Conservation (phyloP, 2,329 filamentous ascomycete species). For the Blastomyces emzantsi region DNA sequence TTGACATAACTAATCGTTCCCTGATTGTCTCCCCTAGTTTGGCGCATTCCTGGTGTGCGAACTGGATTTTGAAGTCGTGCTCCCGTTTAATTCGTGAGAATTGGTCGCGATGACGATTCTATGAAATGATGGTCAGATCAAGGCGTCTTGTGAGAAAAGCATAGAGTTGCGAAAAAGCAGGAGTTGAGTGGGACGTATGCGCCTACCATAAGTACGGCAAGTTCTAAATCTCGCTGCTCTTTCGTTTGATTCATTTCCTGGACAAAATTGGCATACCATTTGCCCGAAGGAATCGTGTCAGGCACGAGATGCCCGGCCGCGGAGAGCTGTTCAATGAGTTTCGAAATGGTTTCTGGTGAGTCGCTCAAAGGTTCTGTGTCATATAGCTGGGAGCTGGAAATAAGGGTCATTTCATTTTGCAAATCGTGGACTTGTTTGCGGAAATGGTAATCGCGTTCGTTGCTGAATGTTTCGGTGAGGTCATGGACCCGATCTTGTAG, state of each 20-base stretch:
- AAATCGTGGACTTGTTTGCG: slow-evolving; percentile 82
- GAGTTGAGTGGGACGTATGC: not conserved
- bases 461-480: slow-evolving; percentile 67
- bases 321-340: slow-evolving; percentile 50
- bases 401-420: slow-evolving; percentile 81
- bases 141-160: not conserved
- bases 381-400: slow-evolving; percentile 78
- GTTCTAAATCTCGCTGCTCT: slow-evolving; percentile 74
- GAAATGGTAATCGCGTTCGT: slow-evolving; percentile 75
- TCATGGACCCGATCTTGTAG: slow-evolving; percentile 69
- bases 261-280: slow-evolving; percentile 75
- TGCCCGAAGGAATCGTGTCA: slow-evolving; percentile 62
- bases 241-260: slow-evolving; percentile 79
- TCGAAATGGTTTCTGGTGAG: slow-evolving; percentile 55
- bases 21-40: slow-evolving; percentile 51
- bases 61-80: slow-evolving; percentile 51
- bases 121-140: slow-evolving; percentile 10
- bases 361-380: slow-evolving; percentile 59
- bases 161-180: not conserved
- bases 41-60: slow-evolving; percentile 55
- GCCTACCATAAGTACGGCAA: slow-evolving; percentile 72
- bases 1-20: slow-evolving; percentile 50
- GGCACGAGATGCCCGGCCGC: slow-evolving; percentile 56
- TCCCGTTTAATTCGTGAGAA: slow-evolving; percentile 49
- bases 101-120: slow-evolving; percentile 51